Base-by-base conservation (phyloP, 352 stramenopile species). In the Phytophthora rubi region DNA sequence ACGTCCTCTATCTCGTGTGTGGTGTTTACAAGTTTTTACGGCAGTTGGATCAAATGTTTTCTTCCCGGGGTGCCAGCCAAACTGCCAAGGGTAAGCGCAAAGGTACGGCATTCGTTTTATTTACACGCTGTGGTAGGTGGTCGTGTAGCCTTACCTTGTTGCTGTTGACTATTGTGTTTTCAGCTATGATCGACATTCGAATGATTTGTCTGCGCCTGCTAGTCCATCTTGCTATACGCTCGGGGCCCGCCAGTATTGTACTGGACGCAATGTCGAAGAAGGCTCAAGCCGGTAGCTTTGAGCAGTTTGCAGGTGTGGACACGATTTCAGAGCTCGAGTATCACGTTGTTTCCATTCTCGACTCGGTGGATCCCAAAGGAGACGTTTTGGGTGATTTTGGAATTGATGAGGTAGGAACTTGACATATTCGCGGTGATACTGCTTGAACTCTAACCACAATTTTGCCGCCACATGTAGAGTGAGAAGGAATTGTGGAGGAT, bases 1-100 rank as follows among this genome's bases (percentile, higher is more conserved):
- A 93, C 32, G 70, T 90, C 48, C 26, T 93, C 28, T 91, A 92
- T 66, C 73, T 93, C 12, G 77, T 93, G 2, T 84, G 75, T 49
- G 86, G 82, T 2, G 65, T 86, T 5, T 76, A 91, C 54, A 81
- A 77, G 26, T 45, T 89, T 3, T 58, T 91, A 21, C 75, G 71
- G 12, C 45, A 87, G 10, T 61, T 92, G 6, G 80, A 91, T 47
- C 76, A 77, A 51, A 90, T 90, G 70, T 60, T 90, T n/a, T 68
- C 28, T n/a, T 70, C 45, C 62, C 77, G 62, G 2, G 59, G 64
- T 8, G 65, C 64, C 53, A 65, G 39, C 47, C 62, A 59, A 44
- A 16, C 26, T 45, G 53, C 75, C 49, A 71, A 80, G 59, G 49
- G 72, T 8, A 75, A 71, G 63, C 79, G 75, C 55, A 85, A 82